Evolutionary conservation across 306 rosid species (phyloP).

Genomic region (Corylus avellana): DNA sequence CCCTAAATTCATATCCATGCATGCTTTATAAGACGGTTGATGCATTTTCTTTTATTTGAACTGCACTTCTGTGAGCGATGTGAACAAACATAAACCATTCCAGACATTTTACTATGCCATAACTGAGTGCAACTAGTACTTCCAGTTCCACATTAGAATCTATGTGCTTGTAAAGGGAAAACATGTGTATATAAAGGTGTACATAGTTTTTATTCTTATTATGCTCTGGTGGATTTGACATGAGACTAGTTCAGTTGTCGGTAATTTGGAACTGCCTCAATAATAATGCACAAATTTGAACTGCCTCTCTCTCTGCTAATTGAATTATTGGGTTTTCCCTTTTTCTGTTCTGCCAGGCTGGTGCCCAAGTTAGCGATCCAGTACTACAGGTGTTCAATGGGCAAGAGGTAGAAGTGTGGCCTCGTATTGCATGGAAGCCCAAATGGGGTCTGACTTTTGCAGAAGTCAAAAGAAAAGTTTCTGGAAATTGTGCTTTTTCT

Average conservation of each 20-base stretch:
- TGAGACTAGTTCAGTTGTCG: not conserved
- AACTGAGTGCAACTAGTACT: not conserved
- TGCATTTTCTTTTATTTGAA: not conserved
- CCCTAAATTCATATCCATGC: not conserved
- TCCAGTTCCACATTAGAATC: not conserved
- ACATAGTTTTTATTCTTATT: not conserved
- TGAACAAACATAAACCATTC: not conserved
- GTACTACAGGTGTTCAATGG: slow-evolving; percentile 64
- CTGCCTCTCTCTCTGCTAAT: slow-evolving; percentile 8
- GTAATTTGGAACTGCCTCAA: not conserved
- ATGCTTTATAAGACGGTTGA: not conserved
- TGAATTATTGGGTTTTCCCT: slow-evolving; percentile 5
- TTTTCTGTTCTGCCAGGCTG: slow-evolving; percentile 55
- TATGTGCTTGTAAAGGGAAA: not conserved
- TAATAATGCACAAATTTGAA: not conserved
- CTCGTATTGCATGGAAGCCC: slow-evolving; percentile 84
- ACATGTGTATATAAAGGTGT: not conserved
- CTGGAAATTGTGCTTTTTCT: slow-evolving; percentile 68
- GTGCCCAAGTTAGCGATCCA: slow-evolving; percentile 81
- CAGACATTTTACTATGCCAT: not conserved
- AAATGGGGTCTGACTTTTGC: slow-evolving; percentile 84
- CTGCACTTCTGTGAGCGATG: not conserved
- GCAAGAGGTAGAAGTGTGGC: slow-evolving; percentile 95
- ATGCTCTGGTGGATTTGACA: not conserved
- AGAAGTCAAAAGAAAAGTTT: slow-evolving; percentile 66